Conservation (phyloP, 2,329 filamentous ascomycete species). For the Rhytidhysteron rufulum region DNA sequence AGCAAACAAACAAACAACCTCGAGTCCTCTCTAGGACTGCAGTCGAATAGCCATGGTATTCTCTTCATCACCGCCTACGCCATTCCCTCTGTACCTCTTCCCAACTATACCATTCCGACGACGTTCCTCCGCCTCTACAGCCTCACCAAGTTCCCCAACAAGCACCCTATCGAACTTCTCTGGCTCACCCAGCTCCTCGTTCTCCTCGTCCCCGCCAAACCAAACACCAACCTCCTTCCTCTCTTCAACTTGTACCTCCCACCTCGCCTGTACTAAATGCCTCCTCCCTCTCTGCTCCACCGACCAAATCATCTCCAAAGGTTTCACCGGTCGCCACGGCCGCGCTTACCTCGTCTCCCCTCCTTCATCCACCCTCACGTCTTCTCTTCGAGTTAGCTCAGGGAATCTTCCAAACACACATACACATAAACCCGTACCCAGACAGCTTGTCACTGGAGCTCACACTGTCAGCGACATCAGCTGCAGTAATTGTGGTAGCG, state of each 20-base stretch:
- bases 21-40: too few species aligned
- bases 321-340: conserved; percentile 62
- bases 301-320: conserved; percentile 60
- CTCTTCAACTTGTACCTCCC: too few species aligned
- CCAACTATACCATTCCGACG: conserved; percentile 34
- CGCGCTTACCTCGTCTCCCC: conserved; percentile 61
- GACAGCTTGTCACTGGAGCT: conserved; percentile 59
- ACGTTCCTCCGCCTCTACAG: conserved; percentile 35
- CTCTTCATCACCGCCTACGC: conserved; percentile 24
- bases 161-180: conserved; percentile 11
- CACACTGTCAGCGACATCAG: conserved; percentile 60
- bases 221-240: conserved; percentile 20
- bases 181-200: conserved; percentile 19
- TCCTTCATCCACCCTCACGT: conserved; percentile 22
- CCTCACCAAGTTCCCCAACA: conserved; percentile 19
- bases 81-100: conserved; percentile 40
- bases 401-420: conserved; percentile 55
- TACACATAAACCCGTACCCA: conserved; percentile 52
- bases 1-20: too few species aligned
- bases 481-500: conserved; percentile 53
- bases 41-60: too few species aligned
- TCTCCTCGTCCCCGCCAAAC: conserved; percentile 18
- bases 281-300: conserved; percentile 56
- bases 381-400: conserved; percentile 8
- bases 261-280: conserved; percentile 58